Base-by-base conservation (phyloP, 768 basidiomycete species). In the Rhizopogon sp. region DNA sequence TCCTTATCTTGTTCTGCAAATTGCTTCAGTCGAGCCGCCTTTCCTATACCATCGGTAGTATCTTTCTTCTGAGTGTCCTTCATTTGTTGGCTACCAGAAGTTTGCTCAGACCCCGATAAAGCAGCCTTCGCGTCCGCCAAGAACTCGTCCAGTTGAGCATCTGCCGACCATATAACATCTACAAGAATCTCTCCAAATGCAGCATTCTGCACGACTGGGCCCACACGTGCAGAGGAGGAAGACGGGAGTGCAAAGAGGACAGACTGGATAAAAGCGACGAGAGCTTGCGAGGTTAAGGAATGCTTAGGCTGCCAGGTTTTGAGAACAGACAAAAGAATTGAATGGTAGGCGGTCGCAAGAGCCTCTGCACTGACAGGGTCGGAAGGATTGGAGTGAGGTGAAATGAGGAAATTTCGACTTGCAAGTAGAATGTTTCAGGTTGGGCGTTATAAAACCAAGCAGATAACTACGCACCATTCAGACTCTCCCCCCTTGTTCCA, bases 121-220 rank as follows among this genome's bases (percentile, higher is more conserved):
- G 74, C 61, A 29, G 64, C 56, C 66, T 80, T 82, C 43, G 77
- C 76, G 60, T 90, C 87, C 13, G 69, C 66, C 37, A 86, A 59
- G 29, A 84, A 68, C 62, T 91, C 90, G 55, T 93, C 91, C 56
- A 93, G 68, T 59, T 87, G 82, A 39, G 81, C 76, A 70, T 93
- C 92, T 43, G 89, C 67, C 17, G 89, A 79, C 92, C 92, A 94
- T 43, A 91, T 76, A 62, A 88, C 76, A 65, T 94, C 92, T 20
- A 94, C 79, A 3, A 93, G 72, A 44, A 82, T 68, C 61, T 91
- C 89, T 10, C 85, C 85, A 54, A 92, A 82, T 0, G 76, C 60
- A 0, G 70, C 57, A 3, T 70, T 71, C 57, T 77, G 75, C 7
- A 75, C 69, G 10, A 76, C 72, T 45, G 74, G 69, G 39, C 60